Percentiles rank a stretch among this genome's conserved stretches.
These are phyloP conservation scores for Solanum verrucosum DNA, from an alignment of 257 asterid genomes.

Conservation along the genomic window DNA sequence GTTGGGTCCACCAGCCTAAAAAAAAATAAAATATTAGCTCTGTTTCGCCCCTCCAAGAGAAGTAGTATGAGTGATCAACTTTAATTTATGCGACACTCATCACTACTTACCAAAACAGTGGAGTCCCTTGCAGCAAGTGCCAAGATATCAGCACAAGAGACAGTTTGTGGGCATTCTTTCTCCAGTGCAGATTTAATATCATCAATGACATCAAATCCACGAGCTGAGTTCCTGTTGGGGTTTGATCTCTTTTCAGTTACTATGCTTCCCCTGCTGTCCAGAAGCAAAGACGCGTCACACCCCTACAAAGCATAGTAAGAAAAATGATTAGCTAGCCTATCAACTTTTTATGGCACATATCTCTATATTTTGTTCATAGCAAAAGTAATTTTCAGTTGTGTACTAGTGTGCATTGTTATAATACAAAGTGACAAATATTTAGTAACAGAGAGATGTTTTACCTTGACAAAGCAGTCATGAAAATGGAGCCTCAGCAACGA, in stretches of 20 bases:
- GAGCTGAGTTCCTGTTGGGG: slow-evolving; percentile 74
- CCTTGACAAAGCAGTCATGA: slow-evolving; percentile 96
- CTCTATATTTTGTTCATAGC: no score
- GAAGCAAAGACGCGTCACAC: slow-evolving; percentile 82
- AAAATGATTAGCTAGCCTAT: neutral
- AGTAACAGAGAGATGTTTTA: neutral
- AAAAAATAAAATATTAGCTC: neutral
- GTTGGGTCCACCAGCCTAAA: slow-evolving; percentile 62
- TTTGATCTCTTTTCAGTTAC: slow-evolving; percentile 55
- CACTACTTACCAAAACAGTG: slow-evolving; percentile 46
- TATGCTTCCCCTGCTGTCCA: slow-evolving; percentile 27
- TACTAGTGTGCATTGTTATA: no score
- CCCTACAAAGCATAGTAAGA: slow-evolving; percentile 39
- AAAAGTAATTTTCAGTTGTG: no score
- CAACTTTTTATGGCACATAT: no score
- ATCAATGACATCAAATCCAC: slow-evolving; percentile 85
- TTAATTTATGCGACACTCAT: neutral
- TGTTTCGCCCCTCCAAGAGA: neutral
- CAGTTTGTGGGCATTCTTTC: slow-evolving; percentile 35
- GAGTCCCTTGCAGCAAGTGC: slow-evolving; percentile 89
- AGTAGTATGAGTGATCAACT: neutral
- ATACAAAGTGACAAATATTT: no score
- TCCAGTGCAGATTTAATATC: slow-evolving; percentile 79
- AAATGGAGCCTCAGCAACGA: slow-evolving; percentile 82
- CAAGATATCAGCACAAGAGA: slow-evolving; percentile 83